These are phyloP conservation scores for Hysterangium stoloniferum DNA, from an alignment of 768 basidiomycete genomes.

Conservation along the genomic window DNA sequence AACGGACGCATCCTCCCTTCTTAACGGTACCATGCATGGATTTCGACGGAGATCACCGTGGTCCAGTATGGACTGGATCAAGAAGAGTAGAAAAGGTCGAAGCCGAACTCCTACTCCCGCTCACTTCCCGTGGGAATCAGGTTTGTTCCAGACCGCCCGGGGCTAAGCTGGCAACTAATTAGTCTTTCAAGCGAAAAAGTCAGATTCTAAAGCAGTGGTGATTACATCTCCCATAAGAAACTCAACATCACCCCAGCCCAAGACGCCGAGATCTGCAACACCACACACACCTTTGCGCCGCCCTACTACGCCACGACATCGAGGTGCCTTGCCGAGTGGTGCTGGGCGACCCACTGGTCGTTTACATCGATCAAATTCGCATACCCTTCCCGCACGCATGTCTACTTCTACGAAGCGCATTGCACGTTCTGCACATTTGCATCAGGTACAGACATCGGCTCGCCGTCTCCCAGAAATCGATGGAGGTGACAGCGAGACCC, in stretches of 20 bases:
- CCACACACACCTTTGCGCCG: neutral
- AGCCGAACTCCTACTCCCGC: conserved; percentile 5
- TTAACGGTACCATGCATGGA: conserved; percentile 5
- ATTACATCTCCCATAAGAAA: too few relatives aligned
- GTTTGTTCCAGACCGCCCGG: neutral
- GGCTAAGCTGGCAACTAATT: too few relatives aligned
- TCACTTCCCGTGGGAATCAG: neutral
- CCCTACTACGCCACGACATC: conserved; percentile 1
- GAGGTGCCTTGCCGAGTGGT: conserved; percentile 22
- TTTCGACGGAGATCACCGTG: neutral
- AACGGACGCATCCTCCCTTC: conserved; percentile 10
- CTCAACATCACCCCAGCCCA: neutral
- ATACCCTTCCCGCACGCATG: neutral
- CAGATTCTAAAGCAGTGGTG: too few relatives aligned
- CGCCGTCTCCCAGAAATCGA: neutral
- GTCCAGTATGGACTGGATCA: conserved; percentile 1
- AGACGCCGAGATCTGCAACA: neutral
- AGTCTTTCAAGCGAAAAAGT: too few relatives aligned
- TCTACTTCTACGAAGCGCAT: conserved; percentile 38
- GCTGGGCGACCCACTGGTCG: conserved; percentile 32
- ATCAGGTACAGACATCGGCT: conserved; percentile 37
- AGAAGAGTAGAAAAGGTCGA: neutral
- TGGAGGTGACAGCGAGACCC: neutral
- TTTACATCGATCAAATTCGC: conserved; percentile 7
- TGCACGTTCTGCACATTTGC: conserved; percentile 62